A percentile compares a stretch with the other conserved stretches of the same genome.
phyloP scores from a whole-genome alignment of 805 yeast genomes.

The Wickerhamiella kazuoi region DNA sequence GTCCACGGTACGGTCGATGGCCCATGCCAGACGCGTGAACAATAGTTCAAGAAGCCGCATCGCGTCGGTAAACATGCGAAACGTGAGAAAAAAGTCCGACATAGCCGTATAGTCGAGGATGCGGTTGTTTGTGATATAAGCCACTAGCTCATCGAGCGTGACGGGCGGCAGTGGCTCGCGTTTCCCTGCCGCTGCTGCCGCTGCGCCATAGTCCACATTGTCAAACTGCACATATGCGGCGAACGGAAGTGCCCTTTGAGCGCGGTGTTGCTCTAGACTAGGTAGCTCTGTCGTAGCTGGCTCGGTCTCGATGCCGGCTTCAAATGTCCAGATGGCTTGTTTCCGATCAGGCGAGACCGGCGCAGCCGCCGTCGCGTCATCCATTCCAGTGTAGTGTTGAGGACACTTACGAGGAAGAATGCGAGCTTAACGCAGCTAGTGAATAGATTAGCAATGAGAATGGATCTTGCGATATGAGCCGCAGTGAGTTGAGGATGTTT shows the following conservation, averaged over 20 bases:
- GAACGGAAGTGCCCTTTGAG: neutral
- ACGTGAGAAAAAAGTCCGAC: conserved; percentile 76
- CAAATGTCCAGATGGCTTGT: too few relatives aligned
- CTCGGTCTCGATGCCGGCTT: too few relatives aligned
- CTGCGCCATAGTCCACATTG: neutral
- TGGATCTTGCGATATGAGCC: too few relatives aligned
- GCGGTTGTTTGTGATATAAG: conserved; percentile 43
- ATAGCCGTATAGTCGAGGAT: conserved; percentile 59
- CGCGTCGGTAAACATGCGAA: conserved; percentile 49
- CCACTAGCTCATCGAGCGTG: conserved; percentile 16
- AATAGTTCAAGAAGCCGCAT: conserved; percentile 41
- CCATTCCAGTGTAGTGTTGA: too few relatives aligned
- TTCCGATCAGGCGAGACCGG: too few relatives aligned
- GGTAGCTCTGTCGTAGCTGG: too few relatives aligned
- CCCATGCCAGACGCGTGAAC: conserved; percentile 55
- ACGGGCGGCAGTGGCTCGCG: conserved; percentile 10
- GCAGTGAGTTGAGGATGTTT: too few relatives aligned
- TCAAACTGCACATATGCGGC: neutral
- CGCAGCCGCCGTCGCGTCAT: too few relatives aligned
- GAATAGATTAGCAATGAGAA: too few relatives aligned
- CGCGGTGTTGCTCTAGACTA: too few relatives aligned
- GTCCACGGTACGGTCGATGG: conserved; percentile 33
- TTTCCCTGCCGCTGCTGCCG: neutral
- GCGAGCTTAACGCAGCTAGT: too few relatives aligned
- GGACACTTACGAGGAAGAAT: too few relatives aligned